These are phyloP conservation scores for Camelina hispida DNA, from an alignment of 345 rosid genomes.

Conservation along the genomic window DNA sequence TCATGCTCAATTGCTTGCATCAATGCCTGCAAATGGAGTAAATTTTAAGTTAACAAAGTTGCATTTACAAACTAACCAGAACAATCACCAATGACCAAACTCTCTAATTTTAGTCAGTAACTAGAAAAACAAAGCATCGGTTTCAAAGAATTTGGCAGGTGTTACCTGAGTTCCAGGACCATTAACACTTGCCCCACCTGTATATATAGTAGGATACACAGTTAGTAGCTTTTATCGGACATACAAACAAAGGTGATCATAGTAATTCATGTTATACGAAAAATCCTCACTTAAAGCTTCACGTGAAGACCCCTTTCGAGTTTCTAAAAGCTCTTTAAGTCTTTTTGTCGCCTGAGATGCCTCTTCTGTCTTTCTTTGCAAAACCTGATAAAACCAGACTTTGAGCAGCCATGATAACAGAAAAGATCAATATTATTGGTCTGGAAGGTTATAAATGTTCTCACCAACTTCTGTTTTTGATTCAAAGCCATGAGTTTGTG, in stretches of 20 bases:
- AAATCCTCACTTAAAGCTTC: conserved; percentile 54
- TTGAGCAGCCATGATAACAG: conserved; percentile 12
- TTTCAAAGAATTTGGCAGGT: conserved; percentile 29
- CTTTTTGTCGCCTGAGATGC: conserved; percentile 96
- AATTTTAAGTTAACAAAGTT: neutral
- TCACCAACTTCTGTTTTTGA: conserved; percentile 97
- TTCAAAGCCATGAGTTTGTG: conserved; percentile 93
- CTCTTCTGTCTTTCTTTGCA: conserved; percentile 98
- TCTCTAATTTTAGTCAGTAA: conserved; percentile 10
- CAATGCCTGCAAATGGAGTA: conserved; percentile 59
- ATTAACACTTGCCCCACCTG: conserved; percentile 66
- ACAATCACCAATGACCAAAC: conserved; percentile 27
- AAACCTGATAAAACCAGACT: conserved; percentile 56
- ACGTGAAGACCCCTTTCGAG: conserved; percentile 78
- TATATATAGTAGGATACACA: conserved; percentile 14
- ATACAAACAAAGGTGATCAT: conserved; percentile 26
- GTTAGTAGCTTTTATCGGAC: conserved; percentile 18
- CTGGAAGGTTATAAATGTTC: conserved; percentile 27
- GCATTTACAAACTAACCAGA: conserved; percentile 24
- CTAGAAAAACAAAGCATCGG: neutral
- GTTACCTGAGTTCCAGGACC: conserved; percentile 88
- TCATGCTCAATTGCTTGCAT: conserved; percentile 95
- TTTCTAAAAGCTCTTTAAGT: conserved; percentile 89
- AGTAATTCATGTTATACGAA: conserved; percentile 11
- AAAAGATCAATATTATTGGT: conserved; percentile 7